Conservation (phyloP, 2,329 filamentous ascomycete species). For the Albifimbria verrucaria region DNA sequence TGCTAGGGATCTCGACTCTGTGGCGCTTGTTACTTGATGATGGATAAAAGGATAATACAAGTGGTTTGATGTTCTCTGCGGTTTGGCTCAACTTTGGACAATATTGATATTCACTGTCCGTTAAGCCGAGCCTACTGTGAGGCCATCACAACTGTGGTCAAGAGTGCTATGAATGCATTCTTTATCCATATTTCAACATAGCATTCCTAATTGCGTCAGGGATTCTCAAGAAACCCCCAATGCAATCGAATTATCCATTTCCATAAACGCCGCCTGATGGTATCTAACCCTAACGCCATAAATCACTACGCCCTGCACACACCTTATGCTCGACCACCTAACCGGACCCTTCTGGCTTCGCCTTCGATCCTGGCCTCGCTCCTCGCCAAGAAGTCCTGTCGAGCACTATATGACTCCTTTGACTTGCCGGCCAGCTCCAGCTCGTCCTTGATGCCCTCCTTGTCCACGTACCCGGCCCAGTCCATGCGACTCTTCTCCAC, state of each 20-base stretch:
- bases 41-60: too few species aligned
- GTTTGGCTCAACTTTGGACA: too few species aligned
- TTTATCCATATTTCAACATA: neutral
- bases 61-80: too few species aligned
- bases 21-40: too few species aligned
- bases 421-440: conserved; percentile 61
- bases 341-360: conserved; percentile 53
- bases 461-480: conserved; percentile 69
- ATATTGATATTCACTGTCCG: too few species aligned
- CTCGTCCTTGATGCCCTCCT: conserved; percentile 68
- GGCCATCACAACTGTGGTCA: too few species aligned
- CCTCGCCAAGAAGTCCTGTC: conserved; percentile 63
- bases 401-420: conserved; percentile 59
- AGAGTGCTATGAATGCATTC: neutral
- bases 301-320: neutral
- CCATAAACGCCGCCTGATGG: conserved; percentile 16
- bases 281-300: neutral
- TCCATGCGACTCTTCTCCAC: conserved; percentile 72
- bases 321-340: conserved; percentile 33
- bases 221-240: too few species aligned
- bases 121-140: too few species aligned
- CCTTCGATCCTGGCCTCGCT: conserved; percentile 62
- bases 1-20: too few species aligned
- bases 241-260: conserved; percentile 23
- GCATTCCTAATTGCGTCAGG: too few species aligned